Conservation (phyloP, 495 filamentous ascomycete genomes). For the Eremomyces bilateralis region DNA sequence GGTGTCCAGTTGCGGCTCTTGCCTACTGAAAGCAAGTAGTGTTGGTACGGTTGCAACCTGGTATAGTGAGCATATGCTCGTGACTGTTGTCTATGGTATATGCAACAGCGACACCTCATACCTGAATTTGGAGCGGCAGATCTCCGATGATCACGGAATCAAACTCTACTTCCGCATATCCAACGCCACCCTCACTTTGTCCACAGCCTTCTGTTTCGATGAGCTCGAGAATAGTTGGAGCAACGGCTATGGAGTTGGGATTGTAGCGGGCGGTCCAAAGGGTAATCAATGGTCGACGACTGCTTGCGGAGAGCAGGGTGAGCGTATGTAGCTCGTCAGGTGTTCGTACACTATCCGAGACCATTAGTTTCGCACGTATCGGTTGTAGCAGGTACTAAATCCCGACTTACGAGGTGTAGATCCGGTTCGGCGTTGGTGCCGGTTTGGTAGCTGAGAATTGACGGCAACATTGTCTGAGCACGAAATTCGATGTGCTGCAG, state of each 20-base stretch:
- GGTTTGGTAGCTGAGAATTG: no score
- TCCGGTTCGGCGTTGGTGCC: no score
- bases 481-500: no score
- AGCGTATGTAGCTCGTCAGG: slow-evolving; percentile 38
- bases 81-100: not conserved
- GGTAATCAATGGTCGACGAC: slow-evolving; percentile 37
- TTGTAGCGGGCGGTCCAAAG: slow-evolving; percentile 51
- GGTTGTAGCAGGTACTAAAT: no score
- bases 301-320: slow-evolving; percentile 33
- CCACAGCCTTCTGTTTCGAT: slow-evolving; percentile 31
- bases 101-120: not conserved
- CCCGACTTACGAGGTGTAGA: no score
- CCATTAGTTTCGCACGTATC: no score
- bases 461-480: no score
- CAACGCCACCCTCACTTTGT: slow-evolving; percentile 37
- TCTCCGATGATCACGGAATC: slow-evolving; percentile 36
- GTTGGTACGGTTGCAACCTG: slow-evolving; percentile 42
- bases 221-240: slow-evolving; percentile 29
- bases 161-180: slow-evolving; percentile 37
- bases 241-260: slow-evolving; percentile 31
- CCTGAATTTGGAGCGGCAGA: slow-evolving; percentile 31
- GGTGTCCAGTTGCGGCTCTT: slow-evolving; percentile 32
- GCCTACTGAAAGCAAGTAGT: slow-evolving; percentile 41
- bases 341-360: no score
- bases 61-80: not conserved